These are phyloP conservation scores for Fusarium nisikadoi DNA, from an alignment of 2,329 filamentous ascomycete species.

Conservation along the genomic window DNA sequence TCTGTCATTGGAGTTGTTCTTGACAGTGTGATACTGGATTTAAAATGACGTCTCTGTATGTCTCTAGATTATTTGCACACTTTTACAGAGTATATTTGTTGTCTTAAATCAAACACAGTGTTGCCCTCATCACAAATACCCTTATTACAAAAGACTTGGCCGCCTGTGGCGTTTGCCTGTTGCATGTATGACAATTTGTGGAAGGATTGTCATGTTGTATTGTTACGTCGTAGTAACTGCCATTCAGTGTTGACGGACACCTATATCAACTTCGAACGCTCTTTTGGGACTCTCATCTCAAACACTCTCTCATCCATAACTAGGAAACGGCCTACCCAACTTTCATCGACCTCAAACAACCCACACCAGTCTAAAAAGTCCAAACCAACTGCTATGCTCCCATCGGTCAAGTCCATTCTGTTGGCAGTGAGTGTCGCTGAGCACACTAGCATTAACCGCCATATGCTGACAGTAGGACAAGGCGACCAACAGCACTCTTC, in stretches of 20 bases:
- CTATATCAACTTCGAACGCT: not conserved
- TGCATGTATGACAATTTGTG: not conserved
- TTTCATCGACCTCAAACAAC: too few relatives aligned
- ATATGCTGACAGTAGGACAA: too few relatives aligned
- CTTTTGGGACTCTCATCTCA: not conserved
- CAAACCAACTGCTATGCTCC: too few relatives aligned
- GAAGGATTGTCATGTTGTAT: too few relatives aligned
- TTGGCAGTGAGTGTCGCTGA: too few relatives aligned
- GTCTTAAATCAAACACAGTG: not conserved
- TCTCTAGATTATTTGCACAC: not conserved
- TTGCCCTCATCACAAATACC: not conserved
- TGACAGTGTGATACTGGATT: not conserved
- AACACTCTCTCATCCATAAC: too few relatives aligned
- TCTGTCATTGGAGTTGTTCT: not conserved
- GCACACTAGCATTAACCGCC: too few relatives aligned
- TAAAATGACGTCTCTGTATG: fast-evolving
- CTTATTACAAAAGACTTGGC: not conserved
- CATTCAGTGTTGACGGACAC: not conserved
- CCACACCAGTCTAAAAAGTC: too few relatives aligned
- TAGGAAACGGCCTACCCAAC: too few relatives aligned
- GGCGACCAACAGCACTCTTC: too few relatives aligned
- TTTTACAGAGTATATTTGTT: not conserved
- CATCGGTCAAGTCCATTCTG: too few relatives aligned
- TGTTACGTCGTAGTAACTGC: too few relatives aligned
- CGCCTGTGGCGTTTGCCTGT: not conserved